Evolutionary conservation across 208 protist genomes (phyloP).

Genomic region (Porcisia hertigi): DNA sequence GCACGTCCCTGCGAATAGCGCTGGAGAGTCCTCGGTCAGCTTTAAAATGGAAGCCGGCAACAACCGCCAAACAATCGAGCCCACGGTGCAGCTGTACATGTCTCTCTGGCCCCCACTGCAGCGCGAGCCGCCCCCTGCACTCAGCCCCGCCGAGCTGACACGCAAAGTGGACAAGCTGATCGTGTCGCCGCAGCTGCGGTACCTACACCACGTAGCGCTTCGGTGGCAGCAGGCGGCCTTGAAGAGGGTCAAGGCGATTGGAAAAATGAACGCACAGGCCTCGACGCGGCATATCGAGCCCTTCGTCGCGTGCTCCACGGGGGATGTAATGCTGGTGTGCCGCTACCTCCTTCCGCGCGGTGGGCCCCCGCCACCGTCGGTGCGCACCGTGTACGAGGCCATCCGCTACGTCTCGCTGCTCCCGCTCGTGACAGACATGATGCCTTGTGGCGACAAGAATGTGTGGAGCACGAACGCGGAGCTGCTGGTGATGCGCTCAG

Average conservation of each 20-base stretch:
- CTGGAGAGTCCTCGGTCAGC: not conserved
- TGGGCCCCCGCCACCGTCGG: conserved; percentile 57
- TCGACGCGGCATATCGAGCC: conserved; percentile 59
- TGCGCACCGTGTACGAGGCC: conserved; percentile 63
- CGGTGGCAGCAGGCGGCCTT: conserved; percentile 52
- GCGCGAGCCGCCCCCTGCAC: conserved; percentile 37
- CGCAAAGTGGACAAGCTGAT: conserved; percentile 45
- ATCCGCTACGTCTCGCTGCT: conserved; percentile 82
- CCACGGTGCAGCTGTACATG: conserved; percentile 80
- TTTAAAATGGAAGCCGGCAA: not conserved
- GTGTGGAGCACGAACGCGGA: conserved; percentile 84
- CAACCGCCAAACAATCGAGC: conserved; percentile 12
- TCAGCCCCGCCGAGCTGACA: conserved; percentile 33
- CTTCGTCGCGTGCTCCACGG: conserved; percentile 75
- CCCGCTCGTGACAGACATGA: conserved; percentile 61
- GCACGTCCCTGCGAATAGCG: not conserved
- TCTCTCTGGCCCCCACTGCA: conserved; percentile 77
- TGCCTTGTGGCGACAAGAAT: conserved; percentile 60
- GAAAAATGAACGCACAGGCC: conserved; percentile 60
- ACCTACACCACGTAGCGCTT: conserved; percentile 67
- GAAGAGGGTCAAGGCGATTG: conserved; percentile 45
- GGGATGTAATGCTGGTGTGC: conserved; percentile 70
- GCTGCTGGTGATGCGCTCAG: conserved; percentile 55
- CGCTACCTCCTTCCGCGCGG: conserved; percentile 71
- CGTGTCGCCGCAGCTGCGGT: conserved; percentile 57